phyloP scores from a whole-genome alignment of 768 basidiomycete genomes.

The Suillus luteus region DNA sequence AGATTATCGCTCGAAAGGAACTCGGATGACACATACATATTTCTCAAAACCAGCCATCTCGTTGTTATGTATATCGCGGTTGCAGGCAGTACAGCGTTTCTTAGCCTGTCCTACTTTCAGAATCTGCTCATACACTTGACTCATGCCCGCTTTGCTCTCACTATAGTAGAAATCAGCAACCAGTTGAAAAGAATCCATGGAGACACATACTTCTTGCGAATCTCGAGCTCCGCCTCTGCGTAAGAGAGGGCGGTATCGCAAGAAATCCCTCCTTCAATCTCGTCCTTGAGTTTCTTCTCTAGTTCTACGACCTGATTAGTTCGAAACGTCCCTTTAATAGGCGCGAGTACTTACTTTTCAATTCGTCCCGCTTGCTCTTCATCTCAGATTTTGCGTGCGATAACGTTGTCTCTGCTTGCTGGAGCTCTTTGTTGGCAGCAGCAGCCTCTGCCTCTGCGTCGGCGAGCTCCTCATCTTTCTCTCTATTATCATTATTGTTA shows the following conservation, averaged over 20 bases:
- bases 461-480: conserved; percentile 63
- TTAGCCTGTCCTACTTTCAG: conserved; percentile 60
- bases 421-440: conserved; percentile 55
- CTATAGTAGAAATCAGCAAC: conserved; percentile 16
- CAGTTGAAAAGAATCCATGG: not conserved
- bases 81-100: conserved; percentile 76
- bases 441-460: conserved; percentile 36
- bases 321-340: conserved; percentile 10
- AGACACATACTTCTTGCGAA: conserved; percentile 23
- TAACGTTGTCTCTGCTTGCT: conserved; percentile 63
- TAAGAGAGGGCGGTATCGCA: conserved; percentile 53
- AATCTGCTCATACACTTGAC: conserved; percentile 53
- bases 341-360: conserved; percentile 50
- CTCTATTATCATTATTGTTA: conserved; percentile 41
- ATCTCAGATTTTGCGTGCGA: conserved; percentile 62
- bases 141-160: conserved; percentile 36
- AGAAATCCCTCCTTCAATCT: conserved; percentile 38
- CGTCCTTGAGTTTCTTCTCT: conserved; percentile 50
- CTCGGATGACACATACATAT: conserved; percentile 49
- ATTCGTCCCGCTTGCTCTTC: conserved; percentile 59
- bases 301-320: conserved; percentile 38
- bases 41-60: conserved; percentile 67
- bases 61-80: conserved; percentile 58
- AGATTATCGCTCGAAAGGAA: conserved; percentile 3
- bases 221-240: conserved; percentile 22